Conservation (phyloP, 2,329 filamentous ascomycete genomes). For the Talaromyces sp. region DNA sequence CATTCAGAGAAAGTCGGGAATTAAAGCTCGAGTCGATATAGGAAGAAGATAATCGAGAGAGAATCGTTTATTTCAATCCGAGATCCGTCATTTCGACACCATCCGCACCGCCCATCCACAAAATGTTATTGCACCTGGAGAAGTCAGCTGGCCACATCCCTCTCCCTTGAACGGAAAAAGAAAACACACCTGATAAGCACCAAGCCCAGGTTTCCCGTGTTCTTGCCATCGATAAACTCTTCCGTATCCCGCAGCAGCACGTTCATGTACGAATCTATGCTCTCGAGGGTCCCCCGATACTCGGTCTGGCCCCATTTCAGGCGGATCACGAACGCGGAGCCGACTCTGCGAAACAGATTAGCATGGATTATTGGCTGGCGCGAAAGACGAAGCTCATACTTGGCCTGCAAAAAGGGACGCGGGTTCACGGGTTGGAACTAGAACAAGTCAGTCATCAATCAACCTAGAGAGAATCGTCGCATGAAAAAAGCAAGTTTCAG, state of each 20-base stretch:
- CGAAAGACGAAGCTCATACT: constrained; percentile 49
- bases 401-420: constrained; percentile 88
- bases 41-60: no score
- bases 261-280: constrained; percentile 98
- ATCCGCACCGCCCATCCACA: constrained; percentile 70
- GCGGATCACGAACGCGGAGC: constrained; percentile 84
- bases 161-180: constrained; percentile 83
- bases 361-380: neutral
- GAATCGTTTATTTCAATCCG: constrained; percentile 26
- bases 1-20: neutral
- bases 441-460: neutral
- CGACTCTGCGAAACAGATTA: constrained; percentile 55
- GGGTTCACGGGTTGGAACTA: constrained; percentile 93
- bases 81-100: constrained; percentile 45
- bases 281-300: constrained; percentile 90
- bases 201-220: constrained; percentile 77
- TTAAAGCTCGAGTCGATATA: no score
- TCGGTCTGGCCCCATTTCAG: constrained; percentile 98
- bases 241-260: constrained; percentile 86
- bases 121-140: constrained; percentile 85
- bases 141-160: neutral
- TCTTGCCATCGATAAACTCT: constrained; percentile 86
- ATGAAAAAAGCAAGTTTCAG: neutral
- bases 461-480: neutral
- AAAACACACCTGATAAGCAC: constrained; percentile 77